These are phyloP conservation scores for Gnetum montanum DNA, from an alignment of 75 land plant genomes.

Conservation along the genomic window DNA sequence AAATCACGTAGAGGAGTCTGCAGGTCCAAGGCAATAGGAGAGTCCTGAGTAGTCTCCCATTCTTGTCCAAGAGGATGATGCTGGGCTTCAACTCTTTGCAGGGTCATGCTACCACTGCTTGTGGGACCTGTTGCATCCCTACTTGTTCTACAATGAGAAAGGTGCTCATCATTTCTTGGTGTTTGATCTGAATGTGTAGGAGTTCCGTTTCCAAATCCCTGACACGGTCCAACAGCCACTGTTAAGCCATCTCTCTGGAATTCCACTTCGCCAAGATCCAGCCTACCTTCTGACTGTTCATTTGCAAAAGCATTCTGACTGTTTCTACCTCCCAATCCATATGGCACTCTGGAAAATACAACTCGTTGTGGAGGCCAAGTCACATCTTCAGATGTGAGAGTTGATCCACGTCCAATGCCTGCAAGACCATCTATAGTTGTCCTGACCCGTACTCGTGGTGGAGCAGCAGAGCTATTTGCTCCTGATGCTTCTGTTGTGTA, in stretches of 20 bases:
- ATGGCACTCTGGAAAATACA: slow-evolving; percentile 80
- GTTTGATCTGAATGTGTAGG: slow-evolving; percentile 38
- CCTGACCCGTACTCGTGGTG: slow-evolving; percentile 79
- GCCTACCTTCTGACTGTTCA: slow-evolving; percentile 64
- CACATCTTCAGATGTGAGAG: slow-evolving; percentile 39
- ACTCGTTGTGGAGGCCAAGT: slow-evolving; percentile 84
- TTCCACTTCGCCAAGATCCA: slow-evolving; percentile 52
- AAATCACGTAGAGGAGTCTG: slow-evolving; percentile 82
- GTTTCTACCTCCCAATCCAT: slow-evolving; percentile 61
- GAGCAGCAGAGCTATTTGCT: slow-evolving; percentile 34
- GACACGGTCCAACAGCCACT: slow-evolving; percentile 69
- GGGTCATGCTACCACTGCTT: slow-evolving; percentile 14
- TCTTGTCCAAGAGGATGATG: slow-evolving; percentile 42
- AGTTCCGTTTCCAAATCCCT: slow-evolving; percentile 31
- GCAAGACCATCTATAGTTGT: slow-evolving; percentile 85
- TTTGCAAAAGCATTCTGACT: slow-evolving; percentile 53
- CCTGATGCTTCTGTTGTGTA: slow-evolving; percentile 42
- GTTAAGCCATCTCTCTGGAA: slow-evolving; percentile 76
- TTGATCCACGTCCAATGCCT: slow-evolving; percentile 82
- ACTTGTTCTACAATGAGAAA: slow-evolving; percentile 18
- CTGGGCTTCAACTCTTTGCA: slow-evolving; percentile 41
- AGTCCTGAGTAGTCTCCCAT: slow-evolving; percentile 57
- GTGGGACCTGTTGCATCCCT: slow-evolving; percentile 22
- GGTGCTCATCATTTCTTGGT: slow-evolving; percentile 40
- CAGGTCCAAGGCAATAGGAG: slow-evolving; percentile 69